Conservation (phyloP, 495 filamentous ascomycete genomes). For the Tricharina praecox region DNA sequence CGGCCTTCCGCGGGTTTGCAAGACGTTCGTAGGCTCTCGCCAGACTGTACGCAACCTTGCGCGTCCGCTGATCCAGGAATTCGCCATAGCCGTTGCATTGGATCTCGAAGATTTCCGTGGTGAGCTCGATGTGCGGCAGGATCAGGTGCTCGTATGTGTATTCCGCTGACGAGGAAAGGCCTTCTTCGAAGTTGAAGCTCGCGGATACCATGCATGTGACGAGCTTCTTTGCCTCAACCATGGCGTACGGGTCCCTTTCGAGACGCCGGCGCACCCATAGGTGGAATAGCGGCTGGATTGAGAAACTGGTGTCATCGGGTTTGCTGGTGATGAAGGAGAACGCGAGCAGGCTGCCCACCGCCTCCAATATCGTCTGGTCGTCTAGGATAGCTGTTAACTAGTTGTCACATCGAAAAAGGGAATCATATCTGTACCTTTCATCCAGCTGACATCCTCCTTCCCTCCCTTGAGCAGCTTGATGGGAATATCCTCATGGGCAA, state of each 20-base stretch:
- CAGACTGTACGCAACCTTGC: neutral
- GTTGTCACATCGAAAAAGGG: neutral
- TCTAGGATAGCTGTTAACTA: neutral
- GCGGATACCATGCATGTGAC: neutral
- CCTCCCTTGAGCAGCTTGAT: slow-evolving; percentile 11
- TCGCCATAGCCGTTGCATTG: neutral
- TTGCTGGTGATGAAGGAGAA: neutral
- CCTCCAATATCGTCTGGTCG: neutral
- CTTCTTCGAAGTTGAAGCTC: neutral
- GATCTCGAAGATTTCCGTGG: neutral
- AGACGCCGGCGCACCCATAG: neutral
- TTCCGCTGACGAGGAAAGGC: neutral
- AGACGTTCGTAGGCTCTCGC: slow-evolving; percentile 3
- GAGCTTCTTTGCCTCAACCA: neutral
- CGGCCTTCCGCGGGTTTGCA: neutral
- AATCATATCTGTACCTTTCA: neutral
- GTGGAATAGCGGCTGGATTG: neutral
- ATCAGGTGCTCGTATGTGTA: neutral
- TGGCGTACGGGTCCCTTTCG: neutral
- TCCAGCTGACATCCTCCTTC: slow-evolving; percentile 4
- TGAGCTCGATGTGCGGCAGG: neutral
- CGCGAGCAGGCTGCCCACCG: neutral
- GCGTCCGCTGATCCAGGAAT: neutral
- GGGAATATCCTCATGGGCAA: slow-evolving; percentile 10
- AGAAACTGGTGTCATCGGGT: neutral